Base-by-base conservation (phyloP, 495 filamentous ascomycete genomes). In the Halenospora varia region DNA sequence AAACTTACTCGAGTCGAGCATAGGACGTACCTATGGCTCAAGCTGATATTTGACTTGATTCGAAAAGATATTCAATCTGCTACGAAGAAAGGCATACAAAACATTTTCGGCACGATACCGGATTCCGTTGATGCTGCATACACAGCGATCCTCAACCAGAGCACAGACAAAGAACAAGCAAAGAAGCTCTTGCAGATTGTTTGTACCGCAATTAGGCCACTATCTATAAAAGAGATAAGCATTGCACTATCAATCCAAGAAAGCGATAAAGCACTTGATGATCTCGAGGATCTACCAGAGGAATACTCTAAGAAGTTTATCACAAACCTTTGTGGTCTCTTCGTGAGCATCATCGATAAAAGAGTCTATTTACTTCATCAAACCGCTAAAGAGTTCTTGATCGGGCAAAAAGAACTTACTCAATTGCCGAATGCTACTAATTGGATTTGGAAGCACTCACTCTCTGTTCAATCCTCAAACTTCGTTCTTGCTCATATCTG, bases 341-440 rank as follows among this genome's bases (percentile, higher is more conserved):
- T 76, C 29, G 59, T 76, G 10, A 67, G 41, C 29, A 59, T 71
- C 17, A 48, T 66, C 29, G 68, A 72, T 26, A 52, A 40, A 29
- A 68, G 65, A 51, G n/a, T 75, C 6, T 71, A 40, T 23, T 68
- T 75, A 23, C 66, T 76, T 25, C 72, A 76, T 56, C 66, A 73
- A 26, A 75, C 71, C 18, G 71, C 70, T 41, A 68, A 60, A 53
- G 71, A 73, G 45, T 76, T 75, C 18, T 63, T 74, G 13, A 64
- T 46, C 15, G 42, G 6, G 17, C 13, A 46, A 46, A 17, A n/a
- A 4, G 13, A 4, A 6, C 29, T 13, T 35, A 4, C 13, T 35
- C 29, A 35, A 4, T 35, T 4, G 29, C 29, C 29, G 6, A 35
- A 46, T 8, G 4, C 48, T 51, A 22, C 24, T 25, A 15, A 51